These are phyloP conservation scores for Stereum hirsutum DNA, from an alignment of 1,284 basidiomycete species.

Conservation along the genomic window DNA sequence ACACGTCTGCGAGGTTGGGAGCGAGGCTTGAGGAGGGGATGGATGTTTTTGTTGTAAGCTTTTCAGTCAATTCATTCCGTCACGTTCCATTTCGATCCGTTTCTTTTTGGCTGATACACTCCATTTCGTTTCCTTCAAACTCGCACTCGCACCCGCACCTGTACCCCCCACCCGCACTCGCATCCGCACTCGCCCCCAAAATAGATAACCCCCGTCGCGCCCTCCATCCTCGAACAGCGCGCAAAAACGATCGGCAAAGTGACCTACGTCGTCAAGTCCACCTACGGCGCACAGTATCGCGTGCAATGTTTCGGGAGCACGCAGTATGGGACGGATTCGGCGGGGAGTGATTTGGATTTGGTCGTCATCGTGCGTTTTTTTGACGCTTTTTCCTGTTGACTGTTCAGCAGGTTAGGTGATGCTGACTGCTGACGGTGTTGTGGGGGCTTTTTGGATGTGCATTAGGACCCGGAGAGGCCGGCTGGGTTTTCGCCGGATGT, in stretches of 20 bases:
- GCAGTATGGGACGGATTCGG: conserved; percentile 32
- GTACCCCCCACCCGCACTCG: not conserved
- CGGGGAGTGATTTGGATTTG: conserved; percentile 37
- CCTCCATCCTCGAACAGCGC: too few relatives aligned
- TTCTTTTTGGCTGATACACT: not conserved
- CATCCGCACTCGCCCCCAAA: not conserved
- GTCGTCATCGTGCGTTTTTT: conserved; percentile 40
- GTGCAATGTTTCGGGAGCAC: conserved; percentile 39
- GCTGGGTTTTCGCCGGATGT: conserved; percentile 25
- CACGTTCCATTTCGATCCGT: not conserved
- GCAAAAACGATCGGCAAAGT: conserved; percentile 6
- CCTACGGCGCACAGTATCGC: conserved; percentile 26
- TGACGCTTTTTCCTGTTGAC: too few relatives aligned
- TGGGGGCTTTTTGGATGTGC: not conserved
- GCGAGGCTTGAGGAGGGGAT: too few relatives aligned
- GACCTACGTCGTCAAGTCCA: conserved; percentile 15
- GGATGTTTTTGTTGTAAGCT: too few relatives aligned
- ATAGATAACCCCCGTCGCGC: not conserved
- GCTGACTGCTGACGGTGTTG: not conserved
- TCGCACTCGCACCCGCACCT: not conserved
- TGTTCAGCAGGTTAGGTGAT: too few relatives aligned
- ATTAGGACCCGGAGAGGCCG: conserved; percentile 28
- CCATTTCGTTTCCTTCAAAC: not conserved
- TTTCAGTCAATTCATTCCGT: too few relatives aligned
- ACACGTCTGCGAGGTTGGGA: too few relatives aligned